phyloP scores from a whole-genome alignment of 805 yeast species.

The Schwanniomyces yamadae region DNA sequence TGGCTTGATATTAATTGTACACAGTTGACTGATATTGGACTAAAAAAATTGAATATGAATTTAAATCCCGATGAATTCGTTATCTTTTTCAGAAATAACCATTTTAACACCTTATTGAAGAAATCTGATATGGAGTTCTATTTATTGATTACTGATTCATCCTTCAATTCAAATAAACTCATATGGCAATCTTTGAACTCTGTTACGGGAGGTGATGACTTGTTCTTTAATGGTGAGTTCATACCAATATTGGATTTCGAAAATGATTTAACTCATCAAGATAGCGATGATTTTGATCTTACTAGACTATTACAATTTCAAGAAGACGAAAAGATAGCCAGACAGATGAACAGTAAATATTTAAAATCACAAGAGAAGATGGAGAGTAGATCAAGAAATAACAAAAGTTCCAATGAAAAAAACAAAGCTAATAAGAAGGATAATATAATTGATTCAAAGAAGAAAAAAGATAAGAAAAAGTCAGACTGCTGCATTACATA shows the following conservation, averaged over 20 bases:
- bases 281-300: slow-evolving; percentile 27
- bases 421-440: no score
- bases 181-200: slow-evolving; percentile 83
- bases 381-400: not conserved
- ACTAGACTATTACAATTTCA: slow-evolving; percentile 54
- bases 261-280: slow-evolving; percentile 9
- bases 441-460: not conserved
- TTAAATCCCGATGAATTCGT: slow-evolving; percentile 55
- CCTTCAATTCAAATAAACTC: slow-evolving; percentile 49
- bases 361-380: slow-evolving; percentile 11
- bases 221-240: slow-evolving; percentile 67
- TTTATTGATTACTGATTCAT: slow-evolving; percentile 71
- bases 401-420: not conserved
- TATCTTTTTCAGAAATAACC: slow-evolving; percentile 86
- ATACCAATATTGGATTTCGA: slow-evolving; percentile 39
- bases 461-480: slow-evolving; percentile 15
- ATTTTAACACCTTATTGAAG: slow-evolving; percentile 71
- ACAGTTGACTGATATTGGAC: slow-evolving; percentile 73
- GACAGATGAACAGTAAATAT: slow-evolving; percentile 38
- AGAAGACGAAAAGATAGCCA: slow-evolving; percentile 55
- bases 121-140: slow-evolving; percentile 49
- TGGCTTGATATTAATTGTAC: slow-evolving; percentile 63
- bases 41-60: slow-evolving; percentile 42
- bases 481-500: slow-evolving; percentile 22
- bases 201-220: slow-evolving; percentile 66